Conservation (phyloP, 139 green algal genomes). For the Tetraselmis striata region DNA sequence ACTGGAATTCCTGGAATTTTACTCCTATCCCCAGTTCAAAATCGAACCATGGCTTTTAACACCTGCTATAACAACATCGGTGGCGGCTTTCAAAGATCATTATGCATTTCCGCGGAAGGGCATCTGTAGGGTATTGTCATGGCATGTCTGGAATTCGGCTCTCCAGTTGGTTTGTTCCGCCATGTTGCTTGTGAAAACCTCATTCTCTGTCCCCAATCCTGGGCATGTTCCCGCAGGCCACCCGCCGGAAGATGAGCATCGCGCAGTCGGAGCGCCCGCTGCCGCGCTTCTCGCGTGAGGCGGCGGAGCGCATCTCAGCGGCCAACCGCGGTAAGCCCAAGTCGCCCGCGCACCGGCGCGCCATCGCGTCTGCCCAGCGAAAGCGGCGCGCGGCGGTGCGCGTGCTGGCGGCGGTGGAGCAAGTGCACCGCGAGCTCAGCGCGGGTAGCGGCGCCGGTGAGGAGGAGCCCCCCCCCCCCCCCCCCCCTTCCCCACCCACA, state of each 20-base stretch:
- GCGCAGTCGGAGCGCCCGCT: background rate
- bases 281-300: conserved; percentile 5
- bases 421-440: conserved; percentile 21
- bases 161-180: too few species aligned
- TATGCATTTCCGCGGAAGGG: too few species aligned
- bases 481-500: too few species aligned
- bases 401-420: conserved; percentile 45
- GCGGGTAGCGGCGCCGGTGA: too few species aligned
- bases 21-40: too few species aligned
- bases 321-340: conserved; percentile 27
- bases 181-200: too few species aligned
- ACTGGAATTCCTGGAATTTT: background rate
- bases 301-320: conserved; percentile 9
- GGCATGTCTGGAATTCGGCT: too few species aligned
- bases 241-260: background rate
- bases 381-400: conserved; percentile 28
- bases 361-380: conserved; percentile 32
- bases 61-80: too few species aligned
- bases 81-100: background rate
- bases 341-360: conserved; percentile 23
- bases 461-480: too few species aligned
- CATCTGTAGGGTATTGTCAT: background rate
- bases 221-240: background rate
- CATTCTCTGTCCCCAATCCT: too few species aligned
- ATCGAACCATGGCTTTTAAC: too few species aligned